A percentile compares a stretch with the other conserved stretches of the same genome.
phyloP scores from a whole-genome alignment of 164 flowering plant species.

The Annona cherimola region DNA sequence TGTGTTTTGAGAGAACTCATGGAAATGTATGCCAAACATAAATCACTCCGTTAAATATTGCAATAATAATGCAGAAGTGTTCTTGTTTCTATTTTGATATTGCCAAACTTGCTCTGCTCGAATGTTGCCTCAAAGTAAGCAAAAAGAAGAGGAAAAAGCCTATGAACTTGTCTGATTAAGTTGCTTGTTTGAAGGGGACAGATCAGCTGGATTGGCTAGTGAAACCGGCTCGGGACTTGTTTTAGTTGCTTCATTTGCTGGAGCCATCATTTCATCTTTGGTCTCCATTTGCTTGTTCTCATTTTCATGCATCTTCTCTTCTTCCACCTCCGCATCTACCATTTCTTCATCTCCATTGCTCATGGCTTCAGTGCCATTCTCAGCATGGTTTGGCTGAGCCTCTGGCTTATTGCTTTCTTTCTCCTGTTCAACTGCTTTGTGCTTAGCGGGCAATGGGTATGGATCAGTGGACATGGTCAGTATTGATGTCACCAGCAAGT shows the following conservation, averaged over 20 bases:
- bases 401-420: slow-evolving; percentile 21
- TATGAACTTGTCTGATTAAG: slow-evolving; percentile 6
- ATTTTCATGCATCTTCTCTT: slow-evolving; percentile 6
- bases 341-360: slow-evolving; percentile 23
- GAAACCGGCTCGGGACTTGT: background rate
- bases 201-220: slow-evolving; percentile 12
- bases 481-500: slow-evolving; percentile 69
- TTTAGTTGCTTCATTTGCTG: background rate
- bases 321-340: slow-evolving; percentile 17
- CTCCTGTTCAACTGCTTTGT: slow-evolving; percentile 25
- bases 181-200: slow-evolving; percentile 9
- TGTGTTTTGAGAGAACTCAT: background rate
- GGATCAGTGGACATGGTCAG: slow-evolving; percentile 46
- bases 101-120: background rate
- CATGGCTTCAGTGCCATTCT: slow-evolving; percentile 23
- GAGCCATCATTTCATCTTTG: background rate
- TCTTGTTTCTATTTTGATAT: background rate
- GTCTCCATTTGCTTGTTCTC: slow-evolving; percentile 1
- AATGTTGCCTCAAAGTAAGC: background rate
- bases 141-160: background rate
- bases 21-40: background rate
- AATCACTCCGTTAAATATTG: background rate
- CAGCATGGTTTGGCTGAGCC: slow-evolving; percentile 14
- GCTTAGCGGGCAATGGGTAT: slow-evolving; percentile 28
- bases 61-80: background rate